Percentiles rank a stretch among this genome's conserved stretches.
Conservation (phyloP, 169 alveolate genomes). For the Eimeria praecox region DNA sequence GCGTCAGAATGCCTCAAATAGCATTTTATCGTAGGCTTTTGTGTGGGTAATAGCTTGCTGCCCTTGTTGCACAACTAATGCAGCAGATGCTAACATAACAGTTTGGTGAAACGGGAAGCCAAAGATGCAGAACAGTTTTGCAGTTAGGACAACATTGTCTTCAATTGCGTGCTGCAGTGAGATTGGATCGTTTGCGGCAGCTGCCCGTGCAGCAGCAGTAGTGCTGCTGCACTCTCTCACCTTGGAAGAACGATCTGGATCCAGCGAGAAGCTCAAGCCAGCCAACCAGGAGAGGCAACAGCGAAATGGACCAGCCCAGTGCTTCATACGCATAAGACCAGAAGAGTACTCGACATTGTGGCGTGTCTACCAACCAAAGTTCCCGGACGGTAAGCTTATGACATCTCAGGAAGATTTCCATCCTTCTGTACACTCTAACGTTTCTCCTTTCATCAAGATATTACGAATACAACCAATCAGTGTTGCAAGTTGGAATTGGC, state of each 20-base stretch:
- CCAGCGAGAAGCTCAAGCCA: background rate
- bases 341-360: constrained; percentile 70
- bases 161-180: constrained; percentile 40
- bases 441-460: background rate
- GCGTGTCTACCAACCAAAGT: constrained; percentile 79
- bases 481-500: background rate
- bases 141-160: background rate
- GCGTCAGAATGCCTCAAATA: background rate
- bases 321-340: constrained; percentile 74
- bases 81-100: background rate
- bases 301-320: constrained; percentile 63
- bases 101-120: background rate
- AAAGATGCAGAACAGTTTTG: background rate
- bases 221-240: constrained; percentile 73
- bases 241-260: constrained; percentile 28
- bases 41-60: background rate
- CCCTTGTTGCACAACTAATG: background rate
- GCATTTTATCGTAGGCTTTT: background rate
- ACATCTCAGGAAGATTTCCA: background rate
- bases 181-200: constrained; percentile 80
- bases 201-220: constrained; percentile 83
- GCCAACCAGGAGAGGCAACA: constrained; percentile 26
- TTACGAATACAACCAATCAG: background rate
- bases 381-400: constrained; percentile 73
- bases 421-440: background rate